A percentile compares a stretch with the other conserved stretches of the same genome.
Conservation (phyloP, 192 early-diverging fungal genomes). For the Nowakowskiella sp. region DNA sequence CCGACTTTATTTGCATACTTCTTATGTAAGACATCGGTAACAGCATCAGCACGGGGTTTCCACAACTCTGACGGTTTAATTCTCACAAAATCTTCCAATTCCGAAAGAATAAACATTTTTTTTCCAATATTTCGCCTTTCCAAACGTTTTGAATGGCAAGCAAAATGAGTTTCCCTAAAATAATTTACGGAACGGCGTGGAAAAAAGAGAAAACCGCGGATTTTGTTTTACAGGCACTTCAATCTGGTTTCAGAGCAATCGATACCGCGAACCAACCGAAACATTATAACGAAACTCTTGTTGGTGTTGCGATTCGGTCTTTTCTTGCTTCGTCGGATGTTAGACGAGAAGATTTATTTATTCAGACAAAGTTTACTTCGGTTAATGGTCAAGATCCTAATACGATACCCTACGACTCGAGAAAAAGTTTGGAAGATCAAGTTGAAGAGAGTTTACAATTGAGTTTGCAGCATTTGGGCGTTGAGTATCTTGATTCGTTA, state of each 20-base stretch:
- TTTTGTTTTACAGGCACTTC: slow-evolving; percentile 9
- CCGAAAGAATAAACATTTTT: background rate
- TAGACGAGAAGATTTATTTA: slow-evolving; percentile 2
- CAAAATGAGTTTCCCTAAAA: slow-evolving; percentile 6
- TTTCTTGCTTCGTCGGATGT: background rate
- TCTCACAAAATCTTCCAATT: slow-evolving; percentile 6
- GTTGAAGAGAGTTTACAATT: slow-evolving; percentile 5
- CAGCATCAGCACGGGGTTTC: background rate
- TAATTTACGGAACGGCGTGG: slow-evolving; percentile 21
- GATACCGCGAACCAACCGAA: slow-evolving; percentile 27
- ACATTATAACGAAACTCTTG: slow-evolving; percentile 10
- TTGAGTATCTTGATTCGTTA: slow-evolving; percentile 19
- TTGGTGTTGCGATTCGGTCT: slow-evolving; percentile 2
- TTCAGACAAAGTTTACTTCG: slow-evolving; percentile 24
- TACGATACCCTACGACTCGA: slow-evolving; percentile 13
- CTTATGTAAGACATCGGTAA: slow-evolving; percentile 7
- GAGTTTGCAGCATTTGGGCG: slow-evolving; percentile 12
- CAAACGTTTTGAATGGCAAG: slow-evolving; percentile 3
- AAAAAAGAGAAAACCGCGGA: slow-evolving; percentile 13
- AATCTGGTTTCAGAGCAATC: slow-evolving; percentile 15
- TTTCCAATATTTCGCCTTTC: no score
- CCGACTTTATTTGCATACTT: slow-evolving; percentile 12
- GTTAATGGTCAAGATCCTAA: slow-evolving; percentile 18
- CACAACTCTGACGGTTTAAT: slow-evolving; percentile 6
- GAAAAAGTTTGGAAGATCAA: slow-evolving; percentile 8